These are phyloP conservation scores for Coemansia sp. DNA, from an alignment of 192 early-diverging fungal genomes.

Conservation along the genomic window DNA sequence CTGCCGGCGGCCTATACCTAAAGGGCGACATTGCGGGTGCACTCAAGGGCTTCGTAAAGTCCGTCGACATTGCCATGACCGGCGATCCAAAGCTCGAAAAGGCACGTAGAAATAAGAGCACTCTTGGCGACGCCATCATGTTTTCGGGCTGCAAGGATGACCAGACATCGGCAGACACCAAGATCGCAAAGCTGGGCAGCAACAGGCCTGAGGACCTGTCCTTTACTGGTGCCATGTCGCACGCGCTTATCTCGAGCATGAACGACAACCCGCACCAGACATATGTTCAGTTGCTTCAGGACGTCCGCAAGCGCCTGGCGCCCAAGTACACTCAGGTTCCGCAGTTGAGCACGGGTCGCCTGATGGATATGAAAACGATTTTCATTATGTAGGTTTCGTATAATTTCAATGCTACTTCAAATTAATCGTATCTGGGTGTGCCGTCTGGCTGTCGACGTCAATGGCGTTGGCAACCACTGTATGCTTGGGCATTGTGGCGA, in stretches of 20 bases:
- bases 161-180: constrained; percentile 83
- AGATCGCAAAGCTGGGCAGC: constrained; percentile 30
- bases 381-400: constrained; percentile 62
- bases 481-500: constrained; percentile 15
- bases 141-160: constrained; percentile 82
- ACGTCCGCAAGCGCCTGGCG: constrained; percentile 66
- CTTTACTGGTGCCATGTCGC: constrained; percentile 75
- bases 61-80: constrained; percentile 43
- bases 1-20: constrained; percentile 38
- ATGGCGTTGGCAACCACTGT: constrained; percentile 2
- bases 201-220: constrained; percentile 39
- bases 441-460: not conserved
- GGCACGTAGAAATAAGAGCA: constrained; percentile 46
- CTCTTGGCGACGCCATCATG: constrained; percentile 76
- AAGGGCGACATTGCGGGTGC: constrained; percentile 51
- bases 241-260: constrained; percentile 69
- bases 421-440: not conserved
- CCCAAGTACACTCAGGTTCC: constrained; percentile 75
- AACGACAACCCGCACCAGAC: constrained; percentile 61
- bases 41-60: constrained; percentile 44
- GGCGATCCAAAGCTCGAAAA: constrained; percentile 53
- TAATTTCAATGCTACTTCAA: not conserved
- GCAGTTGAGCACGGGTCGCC: constrained; percentile 72
- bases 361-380: constrained; percentile 68
- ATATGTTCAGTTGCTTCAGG: constrained; percentile 73